phyloP scores from a whole-genome alignment of 2,329 filamentous ascomycete genomes.

The Apiospora sp. region DNA sequence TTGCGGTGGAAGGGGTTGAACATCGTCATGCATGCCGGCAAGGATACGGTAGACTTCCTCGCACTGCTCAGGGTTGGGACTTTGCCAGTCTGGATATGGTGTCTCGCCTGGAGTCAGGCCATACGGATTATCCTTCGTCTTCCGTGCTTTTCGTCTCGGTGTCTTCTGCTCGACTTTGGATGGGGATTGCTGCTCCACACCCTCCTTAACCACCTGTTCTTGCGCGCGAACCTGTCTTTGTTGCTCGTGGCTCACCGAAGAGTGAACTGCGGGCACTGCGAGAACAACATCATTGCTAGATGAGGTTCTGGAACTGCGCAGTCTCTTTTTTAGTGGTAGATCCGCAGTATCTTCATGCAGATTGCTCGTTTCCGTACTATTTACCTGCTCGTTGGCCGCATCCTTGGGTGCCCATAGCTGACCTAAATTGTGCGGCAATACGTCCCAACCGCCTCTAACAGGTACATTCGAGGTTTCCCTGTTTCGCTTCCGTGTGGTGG shows the following conservation, averaged over 20 bases:
- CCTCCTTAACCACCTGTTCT: neutral
- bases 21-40: conserved; percentile 69
- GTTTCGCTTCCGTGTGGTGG: neutral
- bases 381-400: neutral
- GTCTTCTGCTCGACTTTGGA: conserved; percentile 28
- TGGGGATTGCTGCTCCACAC: conserved; percentile 1
- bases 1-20: conserved; percentile 62
- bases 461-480: conserved; percentile 11
- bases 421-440: conserved; percentile 24
- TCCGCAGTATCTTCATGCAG: neutral
- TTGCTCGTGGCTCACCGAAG: neutral
- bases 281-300: neutral
- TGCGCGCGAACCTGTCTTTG: neutral
- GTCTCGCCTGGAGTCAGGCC: conserved; percentile 62
- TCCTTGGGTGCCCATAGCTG: conserved; percentile 5
- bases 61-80: conserved; percentile 74
- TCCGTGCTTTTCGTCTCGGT: conserved; percentile 35
- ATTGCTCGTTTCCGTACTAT: neutral
- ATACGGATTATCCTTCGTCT: conserved; percentile 52
- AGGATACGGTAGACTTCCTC: conserved; percentile 73
- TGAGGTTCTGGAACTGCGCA: neutral
- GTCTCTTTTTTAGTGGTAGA: neutral
- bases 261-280: too few species aligned
- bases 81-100: conserved; percentile 73
- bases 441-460: conserved; percentile 24